phyloP scores from a whole-genome alignment of 441 rosid species.

The Rhodomyrtus psidioides region DNA sequence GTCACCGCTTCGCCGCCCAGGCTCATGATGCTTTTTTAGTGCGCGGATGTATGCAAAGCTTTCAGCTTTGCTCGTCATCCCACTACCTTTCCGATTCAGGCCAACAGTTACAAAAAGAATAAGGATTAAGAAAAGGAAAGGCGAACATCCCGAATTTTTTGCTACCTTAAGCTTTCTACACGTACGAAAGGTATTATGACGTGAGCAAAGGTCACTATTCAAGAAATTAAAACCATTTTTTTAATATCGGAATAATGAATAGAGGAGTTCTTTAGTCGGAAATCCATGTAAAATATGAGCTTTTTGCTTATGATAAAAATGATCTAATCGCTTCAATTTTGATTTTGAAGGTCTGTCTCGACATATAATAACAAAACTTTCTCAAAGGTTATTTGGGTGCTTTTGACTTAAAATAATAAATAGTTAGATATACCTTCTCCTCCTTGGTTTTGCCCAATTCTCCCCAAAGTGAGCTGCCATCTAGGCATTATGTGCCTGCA shows the following conservation, averaged over 20 bases:
- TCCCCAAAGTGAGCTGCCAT: not conserved
- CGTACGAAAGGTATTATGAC: no score
- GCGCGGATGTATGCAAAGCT: not conserved
- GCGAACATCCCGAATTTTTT: not conserved
- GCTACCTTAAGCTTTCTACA: not conserved
- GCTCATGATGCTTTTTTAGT: not conserved
- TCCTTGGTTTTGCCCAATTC: not conserved
- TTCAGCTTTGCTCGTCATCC: not conserved
- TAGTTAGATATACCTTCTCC: not conserved
- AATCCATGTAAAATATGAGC: not conserved
- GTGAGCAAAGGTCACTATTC: no score
- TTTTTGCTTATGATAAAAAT: not conserved
- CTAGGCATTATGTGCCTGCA: no score
- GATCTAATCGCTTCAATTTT: not conserved
- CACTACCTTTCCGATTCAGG: not conserved
- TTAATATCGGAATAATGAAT: not conserved
- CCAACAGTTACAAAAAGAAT: not conserved
- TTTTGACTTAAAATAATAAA: no score
- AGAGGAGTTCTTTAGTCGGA: not conserved
- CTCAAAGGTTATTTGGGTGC: no score
- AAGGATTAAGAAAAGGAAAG: not conserved
- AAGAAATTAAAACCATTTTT: not conserved
- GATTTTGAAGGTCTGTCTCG: not conserved
- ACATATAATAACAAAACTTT: no score
- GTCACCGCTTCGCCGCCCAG: no score